Evolutionary conservation across 192 early-diverging fungal species (phyloP), one percentile per base, ranked within the genome.

Genomic region (Coemansia reversa): DNA sequence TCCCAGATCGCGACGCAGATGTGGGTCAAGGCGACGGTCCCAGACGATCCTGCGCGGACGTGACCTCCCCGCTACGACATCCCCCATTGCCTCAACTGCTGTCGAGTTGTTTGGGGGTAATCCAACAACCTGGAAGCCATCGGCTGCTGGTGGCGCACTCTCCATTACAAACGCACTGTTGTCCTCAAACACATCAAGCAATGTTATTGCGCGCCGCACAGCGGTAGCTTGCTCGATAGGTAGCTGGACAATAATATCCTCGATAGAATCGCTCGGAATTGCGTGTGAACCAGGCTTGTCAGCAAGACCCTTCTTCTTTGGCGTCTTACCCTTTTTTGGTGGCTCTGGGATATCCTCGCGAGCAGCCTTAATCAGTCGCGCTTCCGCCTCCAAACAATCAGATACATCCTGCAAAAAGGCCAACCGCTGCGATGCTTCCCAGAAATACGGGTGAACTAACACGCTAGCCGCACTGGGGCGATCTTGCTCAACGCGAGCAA

Each of bases 381-480:
- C 86, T 74, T 99, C 95, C 8, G 92, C 84, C 69, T 98, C 95
- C 62, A 97, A 88, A 24, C 97, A 85, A 75, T 99, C 96, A 0
- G 95, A 97, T 11, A 92, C 92, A 71, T 98, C 95, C 76, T 95
- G 93, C 69, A 99, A 65, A 74, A 98, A 99, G 55, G 82, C 81
- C 55, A 99, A 78, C 11, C 93, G 88, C 74, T 92, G 86, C 45
- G 90, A 74, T 1, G 92, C 73, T 14, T 88, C 85, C 97, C 97
- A 99, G 66, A 99, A 99, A 77, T 89, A 99, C 19, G 97, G 97
- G 70, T 99, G 97, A 9, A 83, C 74, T 63, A 99, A 85, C 9
- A 97, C 85, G 27, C 72, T 77, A 50, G 84, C 82, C 0, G 95
- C 86, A 39, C 86, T 87, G 3, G 93, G 96, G 45, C 95, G 93